Conservation (phyloP, 2,329 filamentous ascomycete species). For the Talaromyces sp. region DNA sequence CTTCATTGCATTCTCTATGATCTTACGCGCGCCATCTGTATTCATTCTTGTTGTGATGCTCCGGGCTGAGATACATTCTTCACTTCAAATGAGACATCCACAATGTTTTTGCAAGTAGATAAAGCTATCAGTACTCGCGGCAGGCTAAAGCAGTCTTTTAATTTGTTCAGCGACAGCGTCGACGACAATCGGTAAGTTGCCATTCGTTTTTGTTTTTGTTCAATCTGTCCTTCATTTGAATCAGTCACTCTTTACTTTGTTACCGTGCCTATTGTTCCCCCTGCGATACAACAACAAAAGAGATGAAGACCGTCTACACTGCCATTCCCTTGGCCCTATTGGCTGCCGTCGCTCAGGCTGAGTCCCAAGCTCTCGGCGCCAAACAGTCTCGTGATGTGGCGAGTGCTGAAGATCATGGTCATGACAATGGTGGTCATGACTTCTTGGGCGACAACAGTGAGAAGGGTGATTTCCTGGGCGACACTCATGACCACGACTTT, state of each 20-base stretch:
- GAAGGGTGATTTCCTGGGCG: slow-evolving; percentile 11
- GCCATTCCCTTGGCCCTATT: slow-evolving; percentile 37
- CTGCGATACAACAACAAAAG: slow-evolving; percentile 15
- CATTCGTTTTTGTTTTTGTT: slow-evolving; percentile 16
- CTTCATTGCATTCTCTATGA: slow-evolving; percentile 19
- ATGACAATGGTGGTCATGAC: slow-evolving; percentile 5
- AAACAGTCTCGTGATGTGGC: slow-evolving; percentile 1
- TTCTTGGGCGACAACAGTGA: slow-evolving; percentile 12
- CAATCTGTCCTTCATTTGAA: slow-evolving; percentile 16
- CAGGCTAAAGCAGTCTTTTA: background rate
- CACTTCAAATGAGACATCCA: background rate
- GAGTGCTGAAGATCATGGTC: background rate
- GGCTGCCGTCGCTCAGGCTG: slow-evolving; percentile 30
- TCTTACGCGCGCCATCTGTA: background rate
- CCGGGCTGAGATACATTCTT: slow-evolving; percentile 15
- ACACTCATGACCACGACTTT: slow-evolving; percentile 13
- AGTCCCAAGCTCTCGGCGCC: slow-evolving; percentile 19
- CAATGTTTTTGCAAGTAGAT: slow-evolving; percentile 11
- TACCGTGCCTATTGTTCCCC: background rate
- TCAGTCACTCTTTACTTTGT: slow-evolving; percentile 16
- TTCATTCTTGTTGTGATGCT: slow-evolving; percentile 17
- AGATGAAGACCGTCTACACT: slow-evolving; percentile 37
- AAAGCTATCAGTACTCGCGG: slow-evolving; percentile 12
- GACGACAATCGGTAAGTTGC: slow-evolving; percentile 11
- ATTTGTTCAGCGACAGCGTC: slow-evolving; percentile 16